These are phyloP conservation scores for Narthecium ossifragum DNA, from an alignment of 106 monocot species.

Conservation along the genomic window DNA sequence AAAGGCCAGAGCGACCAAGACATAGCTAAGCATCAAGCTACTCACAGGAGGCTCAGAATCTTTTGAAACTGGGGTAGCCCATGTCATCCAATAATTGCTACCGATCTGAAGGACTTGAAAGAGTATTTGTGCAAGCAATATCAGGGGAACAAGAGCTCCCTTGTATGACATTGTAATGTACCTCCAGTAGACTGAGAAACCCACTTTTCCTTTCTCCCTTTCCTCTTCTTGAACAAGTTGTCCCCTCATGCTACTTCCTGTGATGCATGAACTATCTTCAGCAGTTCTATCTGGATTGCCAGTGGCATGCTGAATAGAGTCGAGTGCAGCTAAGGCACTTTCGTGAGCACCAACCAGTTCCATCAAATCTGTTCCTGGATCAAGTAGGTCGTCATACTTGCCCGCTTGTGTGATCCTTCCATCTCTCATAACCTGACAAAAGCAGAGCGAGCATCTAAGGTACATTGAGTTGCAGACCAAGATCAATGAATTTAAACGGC, in stretches of 20 bases:
- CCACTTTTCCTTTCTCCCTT: slow-evolving; percentile 91
- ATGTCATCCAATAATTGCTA: slow-evolving; percentile 94
- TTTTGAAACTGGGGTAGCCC: slow-evolving; percentile 67
- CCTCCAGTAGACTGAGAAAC: slow-evolving; percentile 87
- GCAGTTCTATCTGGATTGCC: slow-evolving; percentile 6
- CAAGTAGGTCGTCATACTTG: slow-evolving; percentile 73
- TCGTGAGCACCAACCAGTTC: slow-evolving; percentile 83
- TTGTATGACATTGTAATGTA: slow-evolving; percentile 73
- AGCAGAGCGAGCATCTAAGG: not conserved
- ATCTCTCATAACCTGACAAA: slow-evolving; percentile 63
- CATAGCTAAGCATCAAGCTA: slow-evolving; percentile 37
- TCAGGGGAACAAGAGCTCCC: slow-evolving; percentile 64
- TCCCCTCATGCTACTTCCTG: slow-evolving; percentile 22
- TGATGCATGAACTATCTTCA: slow-evolving; percentile 9
- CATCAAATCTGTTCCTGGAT: slow-evolving; percentile 73
- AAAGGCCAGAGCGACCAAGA: slow-evolving; percentile 71
- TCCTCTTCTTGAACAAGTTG: slow-evolving; percentile 93
- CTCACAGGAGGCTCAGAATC: slow-evolving; percentile 53
- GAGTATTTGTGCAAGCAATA: slow-evolving; percentile 61
- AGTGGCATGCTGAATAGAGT: slow-evolving; percentile 21
- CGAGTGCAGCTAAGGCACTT: slow-evolving; percentile 51
- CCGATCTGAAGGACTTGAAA: slow-evolving; percentile 76
- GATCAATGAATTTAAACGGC: too few relatives aligned
- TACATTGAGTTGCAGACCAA: too few relatives aligned
- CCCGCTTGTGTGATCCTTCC: slow-evolving; percentile 80